Evolutionary conservation across 352 stramenopile species (phyloP).

Genomic region (Phytophthora tubulina): DNA sequence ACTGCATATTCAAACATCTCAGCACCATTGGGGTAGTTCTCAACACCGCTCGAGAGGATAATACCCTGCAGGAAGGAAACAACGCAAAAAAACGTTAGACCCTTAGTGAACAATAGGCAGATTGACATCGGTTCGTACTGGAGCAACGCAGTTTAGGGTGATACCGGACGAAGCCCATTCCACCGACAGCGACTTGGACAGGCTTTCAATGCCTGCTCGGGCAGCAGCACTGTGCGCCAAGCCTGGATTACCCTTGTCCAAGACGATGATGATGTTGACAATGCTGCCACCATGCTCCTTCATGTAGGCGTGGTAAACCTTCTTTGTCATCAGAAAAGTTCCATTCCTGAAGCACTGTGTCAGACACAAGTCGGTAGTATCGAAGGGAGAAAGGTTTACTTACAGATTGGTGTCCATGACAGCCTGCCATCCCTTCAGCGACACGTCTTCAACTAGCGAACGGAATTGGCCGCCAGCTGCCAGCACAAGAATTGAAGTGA

Average conservation of each 20-base stretch:
- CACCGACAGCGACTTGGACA: conserved; percentile 92
- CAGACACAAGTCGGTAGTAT: too few relatives aligned
- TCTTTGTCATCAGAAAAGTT: conserved; percentile 94
- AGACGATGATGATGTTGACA: conserved; percentile 95
- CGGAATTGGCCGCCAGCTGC: conserved; percentile 92
- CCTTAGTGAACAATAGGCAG: too few relatives aligned
- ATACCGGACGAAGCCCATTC: conserved; percentile 94
- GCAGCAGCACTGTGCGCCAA: conserved; percentile 90
- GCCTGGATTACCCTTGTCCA: conserved; percentile 92
- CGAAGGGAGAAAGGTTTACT: neutral
- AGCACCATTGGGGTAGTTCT: conserved; percentile 90
- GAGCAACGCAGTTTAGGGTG: conserved; percentile 92
- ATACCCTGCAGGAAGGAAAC: conserved; percentile 6
- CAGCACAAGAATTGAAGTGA: neutral
- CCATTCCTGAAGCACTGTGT: conserved; percentile 47
- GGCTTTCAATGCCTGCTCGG: conserved; percentile 92
- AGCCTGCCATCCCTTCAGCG: conserved; percentile 89
- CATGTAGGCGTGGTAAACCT: conserved; percentile 94
- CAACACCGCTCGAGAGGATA: conserved; percentile 69
- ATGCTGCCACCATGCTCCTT: conserved; percentile 92
- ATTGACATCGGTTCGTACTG: conserved; percentile 38
- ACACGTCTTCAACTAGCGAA: conserved; percentile 87
- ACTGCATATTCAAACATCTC: conserved; percentile 84
- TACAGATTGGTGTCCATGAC: conserved; percentile 93
- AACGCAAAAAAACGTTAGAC: too few relatives aligned